Evolutionary conservation across 768 basidiomycete genomes (phyloP).

Genomic region (Lactarius hengduanensis): DNA sequence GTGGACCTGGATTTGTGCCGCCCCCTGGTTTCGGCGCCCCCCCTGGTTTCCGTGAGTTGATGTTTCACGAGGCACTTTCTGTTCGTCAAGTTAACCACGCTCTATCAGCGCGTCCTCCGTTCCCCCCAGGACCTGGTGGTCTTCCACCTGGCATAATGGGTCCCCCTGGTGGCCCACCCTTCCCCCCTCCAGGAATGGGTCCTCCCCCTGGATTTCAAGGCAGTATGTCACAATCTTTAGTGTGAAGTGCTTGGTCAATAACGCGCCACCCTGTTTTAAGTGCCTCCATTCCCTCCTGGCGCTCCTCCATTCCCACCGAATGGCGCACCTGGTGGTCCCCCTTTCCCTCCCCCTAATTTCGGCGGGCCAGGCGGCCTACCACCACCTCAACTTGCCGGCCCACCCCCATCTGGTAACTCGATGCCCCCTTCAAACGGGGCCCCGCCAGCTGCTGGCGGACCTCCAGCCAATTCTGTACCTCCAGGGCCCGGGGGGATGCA

Average conservation of each 20-base stretch:
- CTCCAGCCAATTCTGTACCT: conserved; percentile 31
- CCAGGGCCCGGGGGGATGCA: conserved; percentile 69
- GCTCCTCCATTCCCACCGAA: conserved; percentile 44
- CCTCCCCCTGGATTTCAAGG: conserved; percentile 45
- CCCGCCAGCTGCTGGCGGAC: conserved; percentile 13
- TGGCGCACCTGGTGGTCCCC: conserved; percentile 28
- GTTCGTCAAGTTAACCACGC: not conserved
- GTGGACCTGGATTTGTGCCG: conserved; percentile 44
- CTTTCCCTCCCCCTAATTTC: conserved; percentile 39
- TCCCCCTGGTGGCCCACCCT: conserved; percentile 65
- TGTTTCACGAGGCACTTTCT: not conserved
- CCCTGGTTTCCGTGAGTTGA: conserved; percentile 24
- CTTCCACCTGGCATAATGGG: conserved; percentile 50
- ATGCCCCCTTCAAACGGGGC: conserved; percentile 18
- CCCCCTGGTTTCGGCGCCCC: conserved; percentile 51
- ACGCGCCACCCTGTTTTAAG: not conserved
- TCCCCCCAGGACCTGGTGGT: conserved; percentile 53
- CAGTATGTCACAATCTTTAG: conserved; percentile 38
- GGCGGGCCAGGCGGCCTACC: conserved; percentile 33
- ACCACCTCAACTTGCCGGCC: conserved; percentile 20
- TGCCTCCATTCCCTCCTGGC: conserved; percentile 51
- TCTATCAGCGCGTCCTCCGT: conserved; percentile 59
- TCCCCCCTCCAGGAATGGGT: conserved; percentile 58
- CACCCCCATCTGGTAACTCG: conserved; percentile 12
- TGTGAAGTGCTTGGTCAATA: not conserved